Percentiles rank a stretch among this genome's conserved stretches.
phyloP scores from a whole-genome alignment of 805 yeast species.

The Pichia kluyveri region DNA sequence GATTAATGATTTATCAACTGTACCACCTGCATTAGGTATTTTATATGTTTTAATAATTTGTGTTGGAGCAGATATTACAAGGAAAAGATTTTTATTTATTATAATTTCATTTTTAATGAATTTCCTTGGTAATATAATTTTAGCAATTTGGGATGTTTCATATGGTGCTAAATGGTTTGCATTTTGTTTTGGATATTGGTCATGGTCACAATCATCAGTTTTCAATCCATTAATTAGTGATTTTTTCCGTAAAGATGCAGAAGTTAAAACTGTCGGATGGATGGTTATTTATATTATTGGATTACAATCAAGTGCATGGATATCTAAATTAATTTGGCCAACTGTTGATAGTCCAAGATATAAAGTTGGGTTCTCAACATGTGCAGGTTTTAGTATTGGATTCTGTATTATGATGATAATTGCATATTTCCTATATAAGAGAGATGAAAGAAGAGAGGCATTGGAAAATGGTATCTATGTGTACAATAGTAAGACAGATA shows the following conservation, averaged over 20 bases:
- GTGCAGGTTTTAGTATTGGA: slow-evolving; percentile 28
- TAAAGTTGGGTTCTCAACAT: slow-evolving; percentile 42
- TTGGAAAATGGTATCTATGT: slow-evolving; percentile 39
- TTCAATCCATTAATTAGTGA: slow-evolving; percentile 51
- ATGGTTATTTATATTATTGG: slow-evolving; percentile 48
- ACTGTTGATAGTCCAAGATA: slow-evolving; percentile 52
- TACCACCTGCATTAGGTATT: slow-evolving; percentile 54
- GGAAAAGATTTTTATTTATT: slow-evolving; percentile 48
- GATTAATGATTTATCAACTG: slow-evolving; percentile 41
- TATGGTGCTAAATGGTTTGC: slow-evolving; percentile 58
- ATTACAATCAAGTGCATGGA: slow-evolving; percentile 28
- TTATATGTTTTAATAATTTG: slow-evolving; percentile 37
- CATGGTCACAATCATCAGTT: slow-evolving; percentile 58
- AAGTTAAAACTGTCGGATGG: slow-evolving; percentile 47
- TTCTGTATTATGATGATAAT: slow-evolving; percentile 15
- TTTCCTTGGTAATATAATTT: slow-evolving; percentile 41
- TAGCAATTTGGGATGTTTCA: slow-evolving; percentile 53
- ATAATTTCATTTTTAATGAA: slow-evolving; percentile 45
- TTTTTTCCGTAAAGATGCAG: slow-evolving; percentile 47
- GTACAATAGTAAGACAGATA: slow-evolving; percentile 26
- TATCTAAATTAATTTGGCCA: slow-evolving; percentile 27
- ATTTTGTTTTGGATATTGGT: slow-evolving; percentile 48
- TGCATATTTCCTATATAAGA: slow-evolving; percentile 34
- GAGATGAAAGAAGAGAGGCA: slow-evolving; percentile 40
- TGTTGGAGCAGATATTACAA: slow-evolving; percentile 43